These are phyloP conservation scores for Saussurea involucrata DNA, from an alignment of 129 eudicot species.

Conservation along the genomic window DNA sequence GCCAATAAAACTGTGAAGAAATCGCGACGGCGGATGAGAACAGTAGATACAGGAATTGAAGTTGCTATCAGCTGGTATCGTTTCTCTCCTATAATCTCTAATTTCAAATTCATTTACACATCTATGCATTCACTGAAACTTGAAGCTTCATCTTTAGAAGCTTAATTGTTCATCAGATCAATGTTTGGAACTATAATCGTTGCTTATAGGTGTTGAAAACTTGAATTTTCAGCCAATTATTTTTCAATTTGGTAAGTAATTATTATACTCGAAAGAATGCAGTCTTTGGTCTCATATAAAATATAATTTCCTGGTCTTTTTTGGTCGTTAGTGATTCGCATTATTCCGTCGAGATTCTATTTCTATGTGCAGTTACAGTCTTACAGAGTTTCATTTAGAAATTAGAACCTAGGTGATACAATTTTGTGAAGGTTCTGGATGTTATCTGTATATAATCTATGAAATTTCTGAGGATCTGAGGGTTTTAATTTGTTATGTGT, in stretches of 20 bases:
- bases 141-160: not conserved
- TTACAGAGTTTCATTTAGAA: not conserved
- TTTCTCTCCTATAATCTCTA: not conserved
- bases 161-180: conserved; percentile 17
- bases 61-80: not conserved
- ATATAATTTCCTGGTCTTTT: conserved; percentile 4
- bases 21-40: conserved; percentile 4
- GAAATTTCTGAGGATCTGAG: not conserved
- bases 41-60: not conserved
- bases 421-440: not conserved
- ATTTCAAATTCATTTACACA: not conserved
- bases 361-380: not conserved
- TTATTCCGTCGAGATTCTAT: conserved; percentile 20
- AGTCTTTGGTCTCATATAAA: not conserved
- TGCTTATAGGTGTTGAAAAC: not conserved
- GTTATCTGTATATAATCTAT: not conserved
- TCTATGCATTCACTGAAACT: conserved; percentile 3
- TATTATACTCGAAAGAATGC: conserved; percentile 2
- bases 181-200: conserved; percentile 13
- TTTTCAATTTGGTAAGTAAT: not conserved
- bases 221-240: conserved; percentile 1
- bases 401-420: not conserved
- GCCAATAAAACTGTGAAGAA: not conserved
- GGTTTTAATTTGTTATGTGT: not conserved
- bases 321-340: conserved; percentile 25